phyloP scores from a whole-genome alignment of 2,329 filamentous ascomycete genomes.

The Biscogniauxia mediterranea region DNA sequence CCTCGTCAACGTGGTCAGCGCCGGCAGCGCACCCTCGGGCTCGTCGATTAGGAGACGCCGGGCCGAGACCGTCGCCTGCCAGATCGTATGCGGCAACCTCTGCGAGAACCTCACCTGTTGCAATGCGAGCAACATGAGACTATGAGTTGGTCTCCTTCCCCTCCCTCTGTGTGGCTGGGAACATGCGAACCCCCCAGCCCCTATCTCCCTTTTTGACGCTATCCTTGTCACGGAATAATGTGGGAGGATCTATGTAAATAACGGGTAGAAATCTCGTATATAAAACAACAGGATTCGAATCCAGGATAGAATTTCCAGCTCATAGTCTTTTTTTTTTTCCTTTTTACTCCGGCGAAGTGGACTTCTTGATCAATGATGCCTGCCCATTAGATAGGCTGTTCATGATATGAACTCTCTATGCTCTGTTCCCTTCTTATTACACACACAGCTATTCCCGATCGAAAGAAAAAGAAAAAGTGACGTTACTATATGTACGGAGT shows the following conservation, averaged over 20 bases:
- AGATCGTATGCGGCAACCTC: slow-evolving; percentile 32
- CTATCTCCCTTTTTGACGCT: not conserved
- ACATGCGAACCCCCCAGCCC: not conserved
- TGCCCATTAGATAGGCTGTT: no score
- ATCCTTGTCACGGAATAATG: not conserved
- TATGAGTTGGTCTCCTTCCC: slow-evolving; percentile 10
- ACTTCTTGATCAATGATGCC: no score
- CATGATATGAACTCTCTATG: no score
- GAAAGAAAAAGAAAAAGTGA: no score
- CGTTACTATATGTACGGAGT: no score
- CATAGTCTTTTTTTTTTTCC: not conserved
- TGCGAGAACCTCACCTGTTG: slow-evolving; percentile 33
- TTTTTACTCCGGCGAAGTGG: no score
- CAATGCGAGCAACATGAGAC: slow-evolving; percentile 21
- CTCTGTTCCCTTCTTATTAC: no score
- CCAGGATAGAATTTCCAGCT: not conserved
- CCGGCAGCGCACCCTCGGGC: slow-evolving; percentile 7
- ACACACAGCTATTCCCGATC: no score
- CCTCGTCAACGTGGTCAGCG: not conserved
- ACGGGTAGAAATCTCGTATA: not conserved
- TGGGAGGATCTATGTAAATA: not conserved
- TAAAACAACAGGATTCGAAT: not conserved
- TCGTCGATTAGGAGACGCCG: slow-evolving; percentile 32
- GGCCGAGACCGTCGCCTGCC: slow-evolving; percentile 23
- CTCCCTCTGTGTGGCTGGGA: not conserved